Evolutionary conservation across 2,329 filamentous ascomycete species (phyloP).

Genomic region (Penicillium corylophilum): DNA sequence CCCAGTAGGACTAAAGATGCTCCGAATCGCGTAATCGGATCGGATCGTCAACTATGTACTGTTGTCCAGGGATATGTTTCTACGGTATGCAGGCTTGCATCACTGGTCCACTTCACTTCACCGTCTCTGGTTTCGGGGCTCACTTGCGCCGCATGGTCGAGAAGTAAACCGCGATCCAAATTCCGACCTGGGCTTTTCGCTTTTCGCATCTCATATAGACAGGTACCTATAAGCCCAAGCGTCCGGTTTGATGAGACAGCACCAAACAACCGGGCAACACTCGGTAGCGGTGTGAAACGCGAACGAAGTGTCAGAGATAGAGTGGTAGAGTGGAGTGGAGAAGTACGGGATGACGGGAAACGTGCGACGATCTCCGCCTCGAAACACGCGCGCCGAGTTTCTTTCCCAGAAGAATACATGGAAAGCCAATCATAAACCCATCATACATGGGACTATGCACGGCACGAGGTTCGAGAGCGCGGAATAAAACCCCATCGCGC

Average conservation of each 20-base stretch:
- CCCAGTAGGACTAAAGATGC: background rate
- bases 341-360: background rate
- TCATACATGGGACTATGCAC: background rate
- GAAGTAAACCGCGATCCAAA: background rate
- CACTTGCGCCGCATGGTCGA: background rate
- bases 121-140: background rate
- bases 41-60: background rate
- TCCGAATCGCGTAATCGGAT: background rate
- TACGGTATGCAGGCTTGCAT: slow-evolving; percentile 1
- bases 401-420: background rate
- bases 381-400: background rate
- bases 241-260: background rate
- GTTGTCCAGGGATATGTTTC: no score
- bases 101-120: background rate
- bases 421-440: background rate
- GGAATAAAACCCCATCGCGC: no score
- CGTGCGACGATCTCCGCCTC: background rate
- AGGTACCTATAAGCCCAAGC: background rate
- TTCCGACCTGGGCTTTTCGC: background rate
- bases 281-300: slow-evolving; percentile 13
- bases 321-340: slow-evolving; percentile 10
- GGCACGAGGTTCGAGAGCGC: background rate
- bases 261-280: background rate
- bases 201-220: background rate
- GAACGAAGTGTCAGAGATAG: slow-evolving; percentile 12